Evolutionary conservation across 2,329 filamentous ascomycete genomes (phyloP).

Genomic region (Coniochaeta pulveracea): DNA sequence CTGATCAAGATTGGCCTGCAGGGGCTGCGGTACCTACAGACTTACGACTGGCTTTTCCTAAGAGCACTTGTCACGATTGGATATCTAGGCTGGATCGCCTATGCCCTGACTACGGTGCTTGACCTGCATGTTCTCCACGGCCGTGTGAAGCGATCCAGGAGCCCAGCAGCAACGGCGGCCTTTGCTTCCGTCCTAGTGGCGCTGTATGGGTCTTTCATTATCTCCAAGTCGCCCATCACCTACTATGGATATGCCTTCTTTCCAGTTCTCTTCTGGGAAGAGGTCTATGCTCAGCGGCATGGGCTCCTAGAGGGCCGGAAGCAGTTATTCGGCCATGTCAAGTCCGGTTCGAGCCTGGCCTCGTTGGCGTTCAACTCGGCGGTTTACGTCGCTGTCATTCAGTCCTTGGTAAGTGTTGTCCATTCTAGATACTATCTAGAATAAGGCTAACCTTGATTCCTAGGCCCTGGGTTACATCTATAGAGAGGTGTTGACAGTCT

Average conservation of each 20-base stretch:
- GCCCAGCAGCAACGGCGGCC: conserved; percentile 42
- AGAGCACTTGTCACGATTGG: conserved; percentile 79
- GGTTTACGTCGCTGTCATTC: conserved; percentile 62
- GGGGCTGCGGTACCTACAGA: conserved; percentile 87
- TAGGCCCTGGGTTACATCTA: conserved; percentile 88
- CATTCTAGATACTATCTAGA: background rate
- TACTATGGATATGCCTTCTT: conserved; percentile 93
- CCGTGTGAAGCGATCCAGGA: conserved; percentile 52
- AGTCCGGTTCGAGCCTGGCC: conserved; percentile 43
- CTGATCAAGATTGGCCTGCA: conserved; percentile 69
- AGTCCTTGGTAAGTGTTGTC: conserved; percentile 54
- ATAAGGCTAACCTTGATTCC: conserved; percentile 9
- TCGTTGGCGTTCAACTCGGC: conserved; percentile 53
- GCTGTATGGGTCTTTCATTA: conserved; percentile 67
- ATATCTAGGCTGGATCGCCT: conserved; percentile 93
- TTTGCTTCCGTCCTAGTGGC: conserved; percentile 69
- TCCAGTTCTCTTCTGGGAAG: conserved; percentile 92
- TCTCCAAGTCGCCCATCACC: conserved; percentile 67
- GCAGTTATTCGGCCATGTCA: conserved; percentile 58
- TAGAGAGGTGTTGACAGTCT: conserved; percentile 71
- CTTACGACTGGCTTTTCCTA: conserved; percentile 96
- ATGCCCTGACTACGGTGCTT: conserved; percentile 78
- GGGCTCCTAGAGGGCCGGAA: conserved; percentile 57
- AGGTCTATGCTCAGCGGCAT: conserved; percentile 68
- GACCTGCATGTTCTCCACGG: conserved; percentile 78